Evolutionary conservation across 2,329 filamentous ascomycete species (phyloP).

Genomic region (Alternaria longipes): DNA sequence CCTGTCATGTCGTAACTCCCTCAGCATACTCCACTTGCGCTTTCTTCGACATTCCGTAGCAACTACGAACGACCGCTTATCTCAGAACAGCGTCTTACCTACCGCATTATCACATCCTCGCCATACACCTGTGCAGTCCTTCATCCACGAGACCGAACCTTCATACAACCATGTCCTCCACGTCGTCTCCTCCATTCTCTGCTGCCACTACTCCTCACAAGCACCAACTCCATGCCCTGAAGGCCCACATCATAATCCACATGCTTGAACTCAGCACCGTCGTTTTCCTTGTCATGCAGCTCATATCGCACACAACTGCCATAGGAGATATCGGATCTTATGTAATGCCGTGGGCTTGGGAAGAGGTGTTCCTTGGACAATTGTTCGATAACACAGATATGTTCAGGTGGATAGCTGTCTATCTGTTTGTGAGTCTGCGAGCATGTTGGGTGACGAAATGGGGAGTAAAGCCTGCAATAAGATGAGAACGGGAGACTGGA

Average conservation of each 20-base stretch:
- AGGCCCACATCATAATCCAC: not conserved
- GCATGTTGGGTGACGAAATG: not conserved
- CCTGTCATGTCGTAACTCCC: not conserved
- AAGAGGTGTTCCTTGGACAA: not conserved
- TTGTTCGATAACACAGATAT: not conserved
- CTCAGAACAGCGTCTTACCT: not conserved
- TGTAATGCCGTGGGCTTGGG: not conserved
- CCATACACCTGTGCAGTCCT: not conserved
- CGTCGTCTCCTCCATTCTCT: not conserved
- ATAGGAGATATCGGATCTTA: not conserved
- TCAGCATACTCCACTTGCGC: not conserved
- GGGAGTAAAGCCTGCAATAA: not conserved
- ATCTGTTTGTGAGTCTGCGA: conserved; percentile 1
- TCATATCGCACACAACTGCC: not conserved
- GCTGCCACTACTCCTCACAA: not conserved
- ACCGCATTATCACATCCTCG: not conserved
- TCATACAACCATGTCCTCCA: not conserved
- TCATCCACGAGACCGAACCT: not conserved
- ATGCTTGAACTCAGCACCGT: not conserved
- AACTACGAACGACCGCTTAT: not conserved
- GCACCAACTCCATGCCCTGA: not conserved
- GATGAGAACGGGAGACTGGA: not conserved
- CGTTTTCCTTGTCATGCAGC: not conserved
- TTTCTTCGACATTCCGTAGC: not conserved
- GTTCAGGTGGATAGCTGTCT: not conserved